phyloP scores from a whole-genome alignment of 2,329 filamentous ascomycete species.

The Zarea fungicola region DNA sequence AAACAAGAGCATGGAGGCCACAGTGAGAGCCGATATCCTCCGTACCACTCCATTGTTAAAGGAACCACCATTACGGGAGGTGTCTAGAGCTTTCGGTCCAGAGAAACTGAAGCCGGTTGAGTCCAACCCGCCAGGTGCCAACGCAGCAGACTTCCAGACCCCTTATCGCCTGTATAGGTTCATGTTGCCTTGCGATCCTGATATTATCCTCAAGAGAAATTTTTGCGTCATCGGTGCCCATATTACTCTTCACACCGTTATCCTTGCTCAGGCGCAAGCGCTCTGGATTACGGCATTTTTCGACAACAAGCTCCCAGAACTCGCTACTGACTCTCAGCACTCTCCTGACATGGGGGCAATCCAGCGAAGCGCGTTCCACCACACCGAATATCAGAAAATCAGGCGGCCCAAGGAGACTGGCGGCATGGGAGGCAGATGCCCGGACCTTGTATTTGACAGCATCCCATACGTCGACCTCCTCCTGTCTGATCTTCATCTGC shows the following conservation, averaged over 20 bases:
- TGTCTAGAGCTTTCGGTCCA: conserved; percentile 17
- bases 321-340: conserved; percentile 23
- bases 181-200: conserved; percentile 22
- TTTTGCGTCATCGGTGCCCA: conserved; percentile 31
- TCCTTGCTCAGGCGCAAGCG: conserved; percentile 34
- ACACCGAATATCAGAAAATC: conserved; percentile 47
- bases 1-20: not conserved
- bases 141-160: too few relatives aligned
- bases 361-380: conserved; percentile 45
- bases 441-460: conserved; percentile 56
- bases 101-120: too few relatives aligned
- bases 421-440: conserved; percentile 45
- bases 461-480: conserved; percentile 44
- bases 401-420: conserved; percentile 19
- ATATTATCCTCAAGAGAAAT: conserved; percentile 18
- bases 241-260: conserved; percentile 27
- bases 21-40: conserved; percentile 16
- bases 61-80: conserved; percentile 19
- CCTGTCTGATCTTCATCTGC: conserved; percentile 17
- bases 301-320: conserved; percentile 38
- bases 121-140: too few relatives aligned
- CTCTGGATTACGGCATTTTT: conserved; percentile 57
- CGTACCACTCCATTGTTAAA: conserved; percentile 19
- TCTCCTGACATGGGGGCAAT: too few relatives aligned
- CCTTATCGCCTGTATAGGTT: conserved; percentile 25